Evolutionary conservation across 208 protist genomes (phyloP), one percentile per base, ranked within the genome.

Genomic region (Naegleria lovaniensis): DNA sequence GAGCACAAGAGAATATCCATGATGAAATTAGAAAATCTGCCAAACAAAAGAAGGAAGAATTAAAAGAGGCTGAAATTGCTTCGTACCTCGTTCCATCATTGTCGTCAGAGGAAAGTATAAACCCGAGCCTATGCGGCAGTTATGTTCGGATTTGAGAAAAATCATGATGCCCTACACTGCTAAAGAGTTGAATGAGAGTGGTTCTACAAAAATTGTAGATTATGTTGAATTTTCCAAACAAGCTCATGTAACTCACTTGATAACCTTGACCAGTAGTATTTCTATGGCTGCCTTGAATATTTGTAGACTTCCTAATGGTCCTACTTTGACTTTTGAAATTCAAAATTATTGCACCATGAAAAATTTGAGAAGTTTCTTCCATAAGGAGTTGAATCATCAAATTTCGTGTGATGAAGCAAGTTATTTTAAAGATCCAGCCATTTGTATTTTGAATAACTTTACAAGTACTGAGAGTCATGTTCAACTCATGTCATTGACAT

Each of bases 401-500:
- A 79, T 29, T 15, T 29, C 16, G 7, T 79, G 29, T 79, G 83
- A 48, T 33, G 16, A 25, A 13, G 29, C 22, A n/a, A 88, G 41
- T 7, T 58, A 36, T 13, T 41, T 40, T 29, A 40, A 85, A 85
- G 13, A 55, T 13, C n/a, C 85, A 41, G n/a, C 85, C 0, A 16
- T 89, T 19, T 39, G 39, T 67, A 40, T 89, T 52, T 29, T 89
- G 13, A 89, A 89, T 40, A 58, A 89, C 39, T 89, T 89, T 41
- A 89, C 39, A 40, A 22, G n/a, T 25, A 48, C 19, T 51, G n/a
- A 89, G 13, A 88, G n/a, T 88, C 39, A 51, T 39, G 25, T 89
- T 6, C 39, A 89, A 40, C 39, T 89, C 3, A 67, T 89, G 41
- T 41, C 48, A 0, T 13, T 67, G 3, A 89, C 85, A 15, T 67